Evolutionary conservation across 1,139 yeast species (phyloP), one percentile per base, ranked within the genome.

Genomic region (Yamadazyma dendronema): DNA sequence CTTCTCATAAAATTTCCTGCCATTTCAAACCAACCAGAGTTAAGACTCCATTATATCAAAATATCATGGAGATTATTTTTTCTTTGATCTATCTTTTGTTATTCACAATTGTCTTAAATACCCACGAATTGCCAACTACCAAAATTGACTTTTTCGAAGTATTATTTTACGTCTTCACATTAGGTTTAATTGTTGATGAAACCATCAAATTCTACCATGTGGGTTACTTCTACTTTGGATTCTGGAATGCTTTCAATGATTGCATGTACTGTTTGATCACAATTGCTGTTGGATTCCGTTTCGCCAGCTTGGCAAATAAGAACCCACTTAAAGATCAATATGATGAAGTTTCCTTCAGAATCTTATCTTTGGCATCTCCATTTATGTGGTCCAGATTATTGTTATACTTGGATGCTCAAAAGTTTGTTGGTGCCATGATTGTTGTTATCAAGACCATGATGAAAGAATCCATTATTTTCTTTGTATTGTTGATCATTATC

Each of bases 381-480:
- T 68, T 88, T 48, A 82, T 88, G 75, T 88, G 96, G 95, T 77
- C 86, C 4, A 71, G 96, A 40, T 63, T 88, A 40, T 65, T 88
- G 39, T 67, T 88, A 31, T 87, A 72, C 59, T 72, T 87, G 52
- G 96, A 88, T 56, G 84, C 92, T 3, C 81, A 83, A 47, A 75
- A 79, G 50, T 87, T 88, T 58, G 88, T 87, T 37, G 96, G 96
- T 30, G 89, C 90, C 3, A 84, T 87, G 88, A 75, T 88, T 48
- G 92, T 88, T 28, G 92, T 88, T 3, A 67, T 86, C 40, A 85
- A 85, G 52, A 83, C 84, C 42, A 84, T 88, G 86, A 82, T 88
- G 87, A 80, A 83, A 50, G 96, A 88, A 57, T 82, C 92, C 2
- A 59, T 86, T 19, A 72, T 87, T 28, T 88, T 88, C 63, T 88